phyloP scores from a whole-genome alignment of 371 early-diverging fungal species.

The Mucor indicus region DNA sequence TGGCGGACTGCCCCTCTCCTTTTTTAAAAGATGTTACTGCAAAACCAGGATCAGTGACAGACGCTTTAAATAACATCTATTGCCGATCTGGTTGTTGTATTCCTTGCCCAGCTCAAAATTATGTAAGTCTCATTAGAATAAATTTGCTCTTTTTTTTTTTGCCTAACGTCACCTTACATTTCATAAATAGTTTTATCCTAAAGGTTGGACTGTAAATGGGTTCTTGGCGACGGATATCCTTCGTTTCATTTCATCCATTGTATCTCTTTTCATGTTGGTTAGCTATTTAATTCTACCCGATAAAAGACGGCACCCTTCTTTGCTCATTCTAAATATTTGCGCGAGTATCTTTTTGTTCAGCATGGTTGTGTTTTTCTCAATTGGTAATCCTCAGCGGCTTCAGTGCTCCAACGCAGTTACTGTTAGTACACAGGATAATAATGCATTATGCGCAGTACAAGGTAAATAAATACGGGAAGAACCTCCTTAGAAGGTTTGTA shows the following conservation, averaged over 20 bases:
- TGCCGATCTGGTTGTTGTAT: slow-evolving; percentile 40
- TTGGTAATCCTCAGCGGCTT: slow-evolving; percentile 50
- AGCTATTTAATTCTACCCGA: slow-evolving; percentile 60
- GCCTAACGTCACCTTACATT: no score
- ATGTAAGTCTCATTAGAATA: slow-evolving; percentile 8
- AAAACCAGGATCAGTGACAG: slow-evolving; percentile 13
- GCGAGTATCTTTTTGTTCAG: slow-evolving; percentile 56
- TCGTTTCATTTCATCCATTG: slow-evolving; percentile 50
- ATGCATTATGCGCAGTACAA: slow-evolving; percentile 58
- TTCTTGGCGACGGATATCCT: slow-evolving; percentile 50
- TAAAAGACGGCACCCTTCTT: slow-evolving; percentile 63
- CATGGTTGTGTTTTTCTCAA: slow-evolving; percentile 50
- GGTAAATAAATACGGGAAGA: no score
- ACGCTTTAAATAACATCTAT: slow-evolving; percentile 7
- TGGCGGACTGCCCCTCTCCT: slow-evolving; percentile 37
- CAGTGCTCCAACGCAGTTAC: slow-evolving; percentile 53
- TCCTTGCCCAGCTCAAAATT: slow-evolving; percentile 42
- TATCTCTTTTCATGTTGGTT: slow-evolving; percentile 49
- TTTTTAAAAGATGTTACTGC: slow-evolving; percentile 34
- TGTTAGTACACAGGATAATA: slow-evolving; percentile 54
- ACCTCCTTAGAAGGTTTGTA: no score
- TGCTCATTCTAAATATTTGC: slow-evolving; percentile 61
- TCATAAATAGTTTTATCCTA: slow-evolving; percentile 44
- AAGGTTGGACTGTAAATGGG: slow-evolving; percentile 42
- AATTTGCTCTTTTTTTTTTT: neutral